Base-by-base conservation (phyloP, 371 early-diverging fungal genomes). In the Apophysomyces sp. region DNA sequence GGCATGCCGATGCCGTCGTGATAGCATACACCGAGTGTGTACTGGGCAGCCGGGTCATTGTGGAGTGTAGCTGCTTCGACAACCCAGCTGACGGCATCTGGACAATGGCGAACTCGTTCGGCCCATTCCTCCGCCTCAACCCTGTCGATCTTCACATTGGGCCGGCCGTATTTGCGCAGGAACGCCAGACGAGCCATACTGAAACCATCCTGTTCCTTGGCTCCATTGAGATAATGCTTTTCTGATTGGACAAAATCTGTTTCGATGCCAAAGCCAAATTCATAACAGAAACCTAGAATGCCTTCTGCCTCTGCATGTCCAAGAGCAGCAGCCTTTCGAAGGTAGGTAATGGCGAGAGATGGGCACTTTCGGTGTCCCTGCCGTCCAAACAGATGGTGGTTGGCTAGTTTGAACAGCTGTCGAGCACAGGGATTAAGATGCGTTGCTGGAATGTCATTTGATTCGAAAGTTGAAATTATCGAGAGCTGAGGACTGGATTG, bases 111-210 rank as follows among this genome's bases (percentile, higher is more conserved):
- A 13, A 76, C 53, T 30, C 62, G 67, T 15, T 70, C 51, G 64
- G 77, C 74, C 88, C 88, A 90, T 41, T 79, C 71, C 59, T 90
- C 84, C 7, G 92, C 87, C 61, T 92, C 91, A 3, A 77, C 71
- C 8, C 87, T 75, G 70, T 92, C 83, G 41, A 94, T 93, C 57
- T 68, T 73, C 9, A 93, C 87, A 32, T 78, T 76, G 6, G 93
- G 91, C 1, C 92, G 83, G 31, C 94, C 94, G 65, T 90, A 92
- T 61, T 83, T 85, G 28, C 91, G 77, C n/a, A 94, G 69, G 63
- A 92, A 93, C 2, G 87, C 79, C 6, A 94, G 62, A 27, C 92
- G 82, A 13, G 85, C 72, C 44, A 78, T 69, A 4, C 88, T 90
- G 24, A 94, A 59, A 6, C 84, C 81, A 34, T 77, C 72, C 5